A percentile compares a stretch with the other conserved stretches of the same genome.
These are phyloP conservation scores for Picea engelmannii DNA, from an alignment of 83 land plant species.

Conservation along the genomic window DNA sequence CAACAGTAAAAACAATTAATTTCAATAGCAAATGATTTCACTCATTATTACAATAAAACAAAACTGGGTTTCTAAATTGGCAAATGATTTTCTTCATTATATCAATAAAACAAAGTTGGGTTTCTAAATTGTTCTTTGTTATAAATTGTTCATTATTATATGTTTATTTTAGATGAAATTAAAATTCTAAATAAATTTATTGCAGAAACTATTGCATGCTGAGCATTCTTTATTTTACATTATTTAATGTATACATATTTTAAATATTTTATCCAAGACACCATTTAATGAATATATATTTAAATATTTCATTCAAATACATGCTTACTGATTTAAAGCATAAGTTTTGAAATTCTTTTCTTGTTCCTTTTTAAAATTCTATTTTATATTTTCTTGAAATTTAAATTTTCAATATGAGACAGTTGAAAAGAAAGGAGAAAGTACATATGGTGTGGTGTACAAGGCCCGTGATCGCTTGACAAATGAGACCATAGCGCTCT, in stretches of 20 bases:
- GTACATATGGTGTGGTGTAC: constrained; percentile 96
- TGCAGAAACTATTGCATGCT: neutral
- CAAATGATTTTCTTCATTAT: too few species aligned
- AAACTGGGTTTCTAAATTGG: too few species aligned
- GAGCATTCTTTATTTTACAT: neutral
- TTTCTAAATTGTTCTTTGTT: neutral
- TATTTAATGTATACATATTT: too few species aligned
- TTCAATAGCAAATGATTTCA: too few species aligned
- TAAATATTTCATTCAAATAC: neutral
- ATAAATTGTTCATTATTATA: neutral
- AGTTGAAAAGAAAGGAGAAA: constrained; percentile 97
- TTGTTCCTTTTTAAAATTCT: neutral
- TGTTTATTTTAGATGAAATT: neutral
- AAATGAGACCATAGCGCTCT: constrained; percentile 86
- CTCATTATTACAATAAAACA: too few species aligned
- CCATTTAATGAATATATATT: neutral
- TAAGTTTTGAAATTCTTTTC: neutral
- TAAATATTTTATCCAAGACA: too few species aligned
- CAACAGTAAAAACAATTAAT: neutral
- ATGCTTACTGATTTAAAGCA: neutral
- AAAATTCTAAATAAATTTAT: neutral
- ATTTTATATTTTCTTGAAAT: neutral
- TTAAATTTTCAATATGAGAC: constrained; percentile 64
- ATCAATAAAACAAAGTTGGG: too few species aligned
- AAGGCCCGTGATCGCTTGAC: constrained; percentile 83